Base-by-base conservation (phyloP, 352 stramenopile species). In the Thraustotheca clavata region DNA sequence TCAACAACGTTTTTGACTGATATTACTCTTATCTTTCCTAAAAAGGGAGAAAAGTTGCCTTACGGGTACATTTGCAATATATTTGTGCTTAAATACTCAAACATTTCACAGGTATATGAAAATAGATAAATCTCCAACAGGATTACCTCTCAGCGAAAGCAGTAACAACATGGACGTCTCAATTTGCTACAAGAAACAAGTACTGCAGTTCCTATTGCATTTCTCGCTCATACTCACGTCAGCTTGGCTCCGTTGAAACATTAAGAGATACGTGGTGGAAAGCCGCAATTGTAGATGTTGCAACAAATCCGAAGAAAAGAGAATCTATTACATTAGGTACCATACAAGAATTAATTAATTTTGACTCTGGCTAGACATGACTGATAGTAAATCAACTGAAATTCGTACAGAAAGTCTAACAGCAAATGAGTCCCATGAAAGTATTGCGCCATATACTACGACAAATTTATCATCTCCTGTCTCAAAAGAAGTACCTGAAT, bases 181-280 rank as follows among this genome's bases (percentile, higher is more conserved):
- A 35, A 55, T 94, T 3, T 81, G 77, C 54, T 94, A 94, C 75
- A 89, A 87, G 65, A 91, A 90, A 49, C 78, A 83, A 70, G 81
- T 90, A 62, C n/a, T 20, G 69, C 52, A 62, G 20, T 59, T 49
- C 27, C 0, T 61, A 9, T 8, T 49, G 32, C 4, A 18, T 18
- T 3, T 38, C 24, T 60, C 24, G 20, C 6, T 14, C 22, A 36
- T 34, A 26, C 33, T 3, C 26, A 54, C 20, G 36, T 0, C 4
- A 65, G 57, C 52, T 65, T 54, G 57, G 57, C 7, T 22, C 57
- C 1, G 27, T 65, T 11, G 57, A 65, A 33, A 34, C 46, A 20
- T 41, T 54, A 16, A 65, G 57, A 22, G 29, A 40, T 11, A 27
- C 47, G 40, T 65, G 57, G 57, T 65, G 57, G 57, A 40, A 65